Percentiles rank a stretch among this genome's conserved stretches.
Evolutionary conservation across 164 flowering plant species (phyloP).

Genomic region (Amborella trichopoda): DNA sequence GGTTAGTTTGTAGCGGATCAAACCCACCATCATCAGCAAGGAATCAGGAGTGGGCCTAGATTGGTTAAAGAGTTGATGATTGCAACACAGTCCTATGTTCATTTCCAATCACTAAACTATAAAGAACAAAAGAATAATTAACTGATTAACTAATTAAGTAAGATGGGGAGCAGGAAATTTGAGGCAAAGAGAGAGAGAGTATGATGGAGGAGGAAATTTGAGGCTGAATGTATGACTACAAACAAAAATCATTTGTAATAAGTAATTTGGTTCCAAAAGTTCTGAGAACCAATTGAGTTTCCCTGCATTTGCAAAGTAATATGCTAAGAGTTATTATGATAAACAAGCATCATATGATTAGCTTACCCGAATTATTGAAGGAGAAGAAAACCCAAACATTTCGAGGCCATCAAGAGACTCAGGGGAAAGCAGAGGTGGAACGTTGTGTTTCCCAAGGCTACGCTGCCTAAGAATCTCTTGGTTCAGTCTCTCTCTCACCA

Average conservation of each 20-base stretch:
- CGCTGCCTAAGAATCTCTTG: constrained; percentile 29
- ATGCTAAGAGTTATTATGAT: neutral
- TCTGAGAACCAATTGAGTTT: neutral
- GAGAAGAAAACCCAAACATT: constrained; percentile 73
- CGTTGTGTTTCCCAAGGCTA: constrained; percentile 14
- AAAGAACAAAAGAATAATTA: too few relatives aligned
- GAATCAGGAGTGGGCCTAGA: too few relatives aligned
- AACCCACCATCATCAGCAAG: too few relatives aligned
- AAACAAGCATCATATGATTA: too few relatives aligned
- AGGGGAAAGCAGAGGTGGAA: constrained; percentile 19
- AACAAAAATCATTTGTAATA: neutral
- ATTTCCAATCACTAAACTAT: too few relatives aligned
- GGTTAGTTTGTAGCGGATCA: too few relatives aligned
- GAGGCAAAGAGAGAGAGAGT: neutral
- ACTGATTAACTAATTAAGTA: too few relatives aligned
- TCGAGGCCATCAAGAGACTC: constrained; percentile 43
- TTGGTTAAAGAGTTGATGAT: too few relatives aligned
- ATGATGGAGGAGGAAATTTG: neutral
- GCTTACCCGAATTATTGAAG: constrained; percentile 48
- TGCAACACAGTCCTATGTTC: too few relatives aligned
- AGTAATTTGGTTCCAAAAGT: neutral
- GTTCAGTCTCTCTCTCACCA: constrained; percentile 41
- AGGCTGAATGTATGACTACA: neutral
- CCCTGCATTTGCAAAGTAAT: too few relatives aligned
- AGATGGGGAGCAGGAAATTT: too few relatives aligned